Evolutionary conservation across 192 early-diverging fungal genomes (phyloP).

Genomic region (Helicostylum pulchrum): DNA sequence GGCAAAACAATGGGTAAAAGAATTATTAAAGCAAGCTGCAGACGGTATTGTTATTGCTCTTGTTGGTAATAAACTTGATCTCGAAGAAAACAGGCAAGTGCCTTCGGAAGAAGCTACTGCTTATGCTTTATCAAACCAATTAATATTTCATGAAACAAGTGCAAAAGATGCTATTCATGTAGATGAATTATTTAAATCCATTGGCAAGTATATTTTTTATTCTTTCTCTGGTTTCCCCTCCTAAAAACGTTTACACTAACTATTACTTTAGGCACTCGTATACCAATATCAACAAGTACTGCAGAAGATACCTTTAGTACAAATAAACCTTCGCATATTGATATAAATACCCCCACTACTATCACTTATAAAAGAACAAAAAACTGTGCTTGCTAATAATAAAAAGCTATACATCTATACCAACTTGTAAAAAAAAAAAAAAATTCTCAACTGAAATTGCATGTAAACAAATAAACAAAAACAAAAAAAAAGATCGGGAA

Average conservation of each 20-base stretch:
- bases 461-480: neutral
- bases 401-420: too few species aligned
- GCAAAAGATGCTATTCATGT: conserved; percentile 91
- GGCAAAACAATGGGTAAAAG: conserved; percentile 98
- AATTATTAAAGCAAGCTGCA: conserved; percentile 96
- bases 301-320: conserved; percentile 2
- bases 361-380: neutral
- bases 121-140: conserved; percentile 60
- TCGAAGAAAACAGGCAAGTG: conserved; percentile 44
- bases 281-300: neutral
- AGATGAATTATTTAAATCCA: conserved; percentile 88
- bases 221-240: neutral
- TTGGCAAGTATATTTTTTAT: conserved; percentile 38
- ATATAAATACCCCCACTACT: neutral
- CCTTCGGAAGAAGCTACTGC: conserved; percentile 50
- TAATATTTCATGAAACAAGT: conserved; percentile 91
- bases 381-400: conserved; percentile 10
- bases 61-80: conserved; percentile 96
- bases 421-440: too few species aligned
- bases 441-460: too few species aligned
- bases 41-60: conserved; percentile 97
- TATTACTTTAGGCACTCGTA: neutral
- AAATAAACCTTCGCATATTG: conserved; percentile 1
- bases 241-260: too few species aligned
- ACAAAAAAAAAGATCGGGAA: too few species aligned